phyloP scores from a whole-genome alignment of 1,284 basidiomycete species.

The Melampsora larici-populina region DNA sequence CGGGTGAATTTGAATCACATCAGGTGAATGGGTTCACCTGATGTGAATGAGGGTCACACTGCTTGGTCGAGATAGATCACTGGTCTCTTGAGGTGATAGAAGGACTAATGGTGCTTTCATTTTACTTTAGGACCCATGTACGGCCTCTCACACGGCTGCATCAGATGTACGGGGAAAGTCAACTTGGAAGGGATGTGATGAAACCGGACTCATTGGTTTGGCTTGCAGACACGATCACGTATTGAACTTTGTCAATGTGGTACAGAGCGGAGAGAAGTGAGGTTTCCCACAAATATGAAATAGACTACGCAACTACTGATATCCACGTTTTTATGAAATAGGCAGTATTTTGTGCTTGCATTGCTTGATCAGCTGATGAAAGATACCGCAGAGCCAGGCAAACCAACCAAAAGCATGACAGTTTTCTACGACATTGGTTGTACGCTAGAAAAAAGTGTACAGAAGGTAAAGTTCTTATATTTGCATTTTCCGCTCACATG shows the following conservation, averaged over 20 bases:
- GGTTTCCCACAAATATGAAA: not conserved
- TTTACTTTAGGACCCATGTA: slow-evolving; percentile 3
- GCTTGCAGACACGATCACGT: slow-evolving; percentile 15
- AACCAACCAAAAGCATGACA: too few relatives aligned
- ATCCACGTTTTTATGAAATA: not conserved
- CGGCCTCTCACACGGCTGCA: slow-evolving; percentile 12
- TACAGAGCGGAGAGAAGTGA: too few relatives aligned
- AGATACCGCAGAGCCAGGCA: not conserved
- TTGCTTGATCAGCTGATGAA: too few relatives aligned
- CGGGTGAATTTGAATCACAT: too few relatives aligned
- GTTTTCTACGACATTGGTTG: too few relatives aligned
- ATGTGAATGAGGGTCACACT: too few relatives aligned
- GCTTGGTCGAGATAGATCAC: too few relatives aligned
- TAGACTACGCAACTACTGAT: not conserved
- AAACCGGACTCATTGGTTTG: slow-evolving; percentile 18
- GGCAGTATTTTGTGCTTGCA: not conserved
- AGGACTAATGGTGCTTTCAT: not conserved
- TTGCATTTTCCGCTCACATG: too few relatives aligned
- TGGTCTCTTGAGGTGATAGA: too few relatives aligned
- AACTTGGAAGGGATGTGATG: slow-evolving; percentile 11
- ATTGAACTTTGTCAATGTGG: not conserved
- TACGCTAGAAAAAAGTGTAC: too few relatives aligned
- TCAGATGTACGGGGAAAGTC: not conserved
- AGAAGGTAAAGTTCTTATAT: too few relatives aligned
- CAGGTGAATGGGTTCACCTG: too few relatives aligned